Conservation (phyloP, 2,329 filamentous ascomycete species). For the Huntiella abstrusa region DNA sequence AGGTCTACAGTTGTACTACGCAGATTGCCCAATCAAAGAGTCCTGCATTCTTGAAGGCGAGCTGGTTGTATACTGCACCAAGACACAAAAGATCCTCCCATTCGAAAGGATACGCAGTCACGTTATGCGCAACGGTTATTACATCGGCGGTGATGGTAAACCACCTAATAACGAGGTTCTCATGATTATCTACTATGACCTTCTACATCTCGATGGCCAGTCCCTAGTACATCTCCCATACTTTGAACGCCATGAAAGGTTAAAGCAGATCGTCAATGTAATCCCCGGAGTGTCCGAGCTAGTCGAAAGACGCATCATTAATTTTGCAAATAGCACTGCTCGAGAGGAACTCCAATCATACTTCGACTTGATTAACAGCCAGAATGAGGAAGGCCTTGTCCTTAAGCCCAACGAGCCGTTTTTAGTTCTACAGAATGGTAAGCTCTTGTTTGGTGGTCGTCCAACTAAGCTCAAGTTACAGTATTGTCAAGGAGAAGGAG, state of each 20-base stretch:
- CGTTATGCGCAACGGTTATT: conserved; percentile 51
- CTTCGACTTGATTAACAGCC: conserved; percentile 48
- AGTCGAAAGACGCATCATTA: conserved; percentile 45
- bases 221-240: conserved; percentile 34
- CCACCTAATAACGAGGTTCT: conserved; percentile 32
- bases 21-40: conserved; percentile 37
- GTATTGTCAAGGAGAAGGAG: conserved; percentile 58
- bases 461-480: conserved; percentile 82
- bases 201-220: conserved; percentile 33
- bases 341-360: conserved; percentile 36
- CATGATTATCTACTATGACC: conserved; percentile 44
- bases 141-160: conserved; percentile 47
- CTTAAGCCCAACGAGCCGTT: conserved; percentile 69
- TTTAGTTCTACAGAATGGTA: conserved; percentile 27
- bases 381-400: conserved; percentile 59
- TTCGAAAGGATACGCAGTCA: conserved; percentile 76
- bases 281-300: conserved; percentile 45
- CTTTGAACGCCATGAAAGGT: conserved; percentile 37
- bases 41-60: conserved; percentile 73
- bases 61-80: conserved; percentile 49
- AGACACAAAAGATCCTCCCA: conserved; percentile 44
- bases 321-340: conserved; percentile 38
- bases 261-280: conserved; percentile 34
- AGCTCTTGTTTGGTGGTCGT: conserved; percentile 20
- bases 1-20: conserved; percentile 41